Conservation (phyloP, 345 rosid species). For the Garcia nutans region DNA sequence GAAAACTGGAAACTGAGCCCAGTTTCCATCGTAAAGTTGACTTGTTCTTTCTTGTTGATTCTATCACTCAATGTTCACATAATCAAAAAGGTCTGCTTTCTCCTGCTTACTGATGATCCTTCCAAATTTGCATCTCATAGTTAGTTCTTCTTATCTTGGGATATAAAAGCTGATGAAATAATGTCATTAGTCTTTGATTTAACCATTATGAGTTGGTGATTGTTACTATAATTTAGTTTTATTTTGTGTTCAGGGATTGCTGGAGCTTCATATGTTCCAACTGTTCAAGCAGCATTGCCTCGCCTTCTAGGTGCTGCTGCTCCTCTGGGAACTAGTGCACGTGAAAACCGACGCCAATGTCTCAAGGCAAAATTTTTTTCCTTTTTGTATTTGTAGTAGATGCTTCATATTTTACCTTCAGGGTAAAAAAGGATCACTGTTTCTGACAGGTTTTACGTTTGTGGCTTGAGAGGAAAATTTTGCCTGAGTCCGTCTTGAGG, state of each 20-base stretch:
- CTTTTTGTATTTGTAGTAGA: constrained; percentile 6
- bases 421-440: constrained; percentile 21
- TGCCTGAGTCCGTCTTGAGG: constrained; percentile 75
- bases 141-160: background rate
- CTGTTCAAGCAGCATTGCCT: constrained; percentile 84
- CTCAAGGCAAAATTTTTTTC: constrained; percentile 56
- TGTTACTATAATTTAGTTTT: background rate
- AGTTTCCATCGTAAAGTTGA: constrained; percentile 82
- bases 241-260: constrained; percentile 54
- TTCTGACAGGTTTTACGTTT: constrained; percentile 67
- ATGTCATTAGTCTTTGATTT: background rate
- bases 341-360: constrained; percentile 96
- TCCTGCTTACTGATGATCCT: background rate
- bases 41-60: constrained; percentile 91
- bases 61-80: constrained; percentile 89
- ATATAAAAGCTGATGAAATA: background rate
- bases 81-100: constrained; percentile 66
- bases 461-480: constrained; percentile 90
- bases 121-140: background rate
- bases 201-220: background rate
- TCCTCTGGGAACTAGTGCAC: constrained; percentile 78
- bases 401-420: constrained; percentile 8
- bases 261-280: constrained; percentile 80
- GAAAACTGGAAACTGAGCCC: constrained; percentile 82
- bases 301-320: constrained; percentile 96